phyloP scores from a whole-genome alignment of 2,329 filamentous ascomycete species.

The Alternaria sp. region DNA sequence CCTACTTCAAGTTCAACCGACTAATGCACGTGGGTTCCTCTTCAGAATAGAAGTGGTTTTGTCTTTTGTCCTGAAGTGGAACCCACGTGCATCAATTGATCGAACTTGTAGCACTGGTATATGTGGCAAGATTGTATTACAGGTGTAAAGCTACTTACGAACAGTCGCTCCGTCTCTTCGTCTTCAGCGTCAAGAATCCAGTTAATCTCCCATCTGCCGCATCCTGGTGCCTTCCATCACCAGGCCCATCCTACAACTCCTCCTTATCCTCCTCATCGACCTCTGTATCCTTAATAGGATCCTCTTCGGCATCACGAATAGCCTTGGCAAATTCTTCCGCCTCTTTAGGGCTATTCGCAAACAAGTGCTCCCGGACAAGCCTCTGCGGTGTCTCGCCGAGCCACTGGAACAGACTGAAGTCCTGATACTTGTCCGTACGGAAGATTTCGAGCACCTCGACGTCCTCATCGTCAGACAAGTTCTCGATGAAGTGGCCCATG shows the following conservation, averaged over 20 bases:
- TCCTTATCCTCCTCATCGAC: constrained; percentile 37
- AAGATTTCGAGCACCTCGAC: constrained; percentile 80
- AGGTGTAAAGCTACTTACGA: background rate
- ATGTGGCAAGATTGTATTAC: background rate
- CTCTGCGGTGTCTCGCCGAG: constrained; percentile 73
- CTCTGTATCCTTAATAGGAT: constrained; percentile 46
- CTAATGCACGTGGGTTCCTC: background rate
- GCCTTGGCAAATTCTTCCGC: constrained; percentile 68
- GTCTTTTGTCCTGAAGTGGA: background rate
- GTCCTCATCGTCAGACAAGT: constrained; percentile 74
- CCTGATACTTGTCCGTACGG: constrained; percentile 71
- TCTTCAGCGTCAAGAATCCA: background rate
- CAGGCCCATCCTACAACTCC: constrained; percentile 19
- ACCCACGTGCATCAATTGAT: background rate
- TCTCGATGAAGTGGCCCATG: constrained; percentile 84
- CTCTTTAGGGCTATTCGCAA: constrained; percentile 65
- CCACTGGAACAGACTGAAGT: constrained; percentile 78
- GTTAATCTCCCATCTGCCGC: background rate
- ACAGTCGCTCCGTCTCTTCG: background rate
- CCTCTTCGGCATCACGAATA: constrained; percentile 67
- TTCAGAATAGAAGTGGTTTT: background rate
- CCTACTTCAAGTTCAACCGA: background rate
- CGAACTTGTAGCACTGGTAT: background rate
- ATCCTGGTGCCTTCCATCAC: background rate
- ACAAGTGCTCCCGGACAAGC: constrained; percentile 71